Conservation (phyloP, 208 protist species). For the Wallacemonas rigidus region DNA sequence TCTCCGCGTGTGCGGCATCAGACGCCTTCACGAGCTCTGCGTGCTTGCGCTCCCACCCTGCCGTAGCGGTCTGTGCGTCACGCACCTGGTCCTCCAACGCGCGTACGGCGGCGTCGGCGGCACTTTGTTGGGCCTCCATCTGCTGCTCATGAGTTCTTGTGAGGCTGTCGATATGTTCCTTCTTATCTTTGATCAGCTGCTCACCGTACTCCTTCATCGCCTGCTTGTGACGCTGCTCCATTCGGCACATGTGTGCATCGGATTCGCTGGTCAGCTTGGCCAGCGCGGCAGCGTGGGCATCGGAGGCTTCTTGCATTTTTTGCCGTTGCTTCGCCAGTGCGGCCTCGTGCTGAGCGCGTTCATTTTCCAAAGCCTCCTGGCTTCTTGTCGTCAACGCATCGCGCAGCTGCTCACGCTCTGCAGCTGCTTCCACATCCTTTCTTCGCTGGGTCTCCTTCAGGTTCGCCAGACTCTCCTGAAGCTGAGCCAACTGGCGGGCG, state of each 20-base stretch:
- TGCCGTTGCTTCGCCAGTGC: slow-evolving; percentile 27
- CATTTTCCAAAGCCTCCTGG: slow-evolving; percentile 24
- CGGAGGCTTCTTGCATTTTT: slow-evolving; percentile 18
- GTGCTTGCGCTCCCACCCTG: slow-evolving; percentile 17
- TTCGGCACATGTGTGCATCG: slow-evolving; percentile 14
- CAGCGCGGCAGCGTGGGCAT: slow-evolving; percentile 17
- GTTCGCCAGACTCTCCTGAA: slow-evolving; percentile 3
- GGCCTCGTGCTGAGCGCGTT: slow-evolving; percentile 21
- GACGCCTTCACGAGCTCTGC: slow-evolving; percentile 1
- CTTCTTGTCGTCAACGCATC: slow-evolving; percentile 22
- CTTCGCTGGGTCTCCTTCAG: background rate
- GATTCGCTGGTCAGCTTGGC: slow-evolving; percentile 17
- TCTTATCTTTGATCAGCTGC: slow-evolving; percentile 21
- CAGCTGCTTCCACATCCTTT: slow-evolving; percentile 13
- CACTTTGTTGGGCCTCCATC: slow-evolving; percentile 10
- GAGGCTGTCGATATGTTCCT: slow-evolving; percentile 13
- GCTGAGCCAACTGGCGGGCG: slow-evolving; percentile 14
- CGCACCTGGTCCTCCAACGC: slow-evolving; percentile 20
- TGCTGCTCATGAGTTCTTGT: slow-evolving; percentile 11
- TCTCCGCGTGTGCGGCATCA: slow-evolving; percentile 15
- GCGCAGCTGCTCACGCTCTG: slow-evolving; percentile 16
- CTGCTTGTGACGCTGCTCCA: slow-evolving; percentile 20
- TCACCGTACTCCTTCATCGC: slow-evolving; percentile 21
- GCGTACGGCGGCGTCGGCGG: slow-evolving; percentile 14
- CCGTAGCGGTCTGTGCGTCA: slow-evolving; percentile 6